These are phyloP conservation scores for Xylaria bambusicola DNA, from an alignment of 495 filamentous ascomycete genomes.

Conservation along the genomic window DNA sequence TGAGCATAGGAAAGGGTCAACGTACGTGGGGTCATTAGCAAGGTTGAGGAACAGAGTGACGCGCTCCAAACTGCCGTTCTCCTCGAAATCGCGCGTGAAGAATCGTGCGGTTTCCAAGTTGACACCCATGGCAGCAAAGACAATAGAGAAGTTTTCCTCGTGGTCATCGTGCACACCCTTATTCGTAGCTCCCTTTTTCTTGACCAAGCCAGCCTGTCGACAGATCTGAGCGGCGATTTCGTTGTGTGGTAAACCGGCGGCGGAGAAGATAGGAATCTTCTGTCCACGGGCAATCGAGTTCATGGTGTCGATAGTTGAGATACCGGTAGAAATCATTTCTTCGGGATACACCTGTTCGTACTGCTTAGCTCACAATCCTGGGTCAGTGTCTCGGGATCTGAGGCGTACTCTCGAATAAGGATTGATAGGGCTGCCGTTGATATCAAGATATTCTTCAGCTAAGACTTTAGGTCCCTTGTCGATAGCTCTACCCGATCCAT, in stretches of 20 bases:
- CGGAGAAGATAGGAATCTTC: conserved; percentile 99
- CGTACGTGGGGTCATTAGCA: conserved; percentile 97
- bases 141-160: conserved; percentile 99
- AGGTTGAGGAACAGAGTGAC: conserved; percentile 97
- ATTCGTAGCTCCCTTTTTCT: conserved; percentile 70
- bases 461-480: conserved; percentile 99
- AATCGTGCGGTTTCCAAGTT: conserved; percentile 99
- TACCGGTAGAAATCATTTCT: conserved; percentile 99
- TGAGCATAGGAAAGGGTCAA: conserved; percentile 1
- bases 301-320: conserved; percentile 99
- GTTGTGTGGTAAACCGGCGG: conserved; percentile 96
- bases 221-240: conserved; percentile 98
- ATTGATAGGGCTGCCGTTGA: conserved; percentile 99
- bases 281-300: conserved; percentile 99
- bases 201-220: conserved; percentile 91
- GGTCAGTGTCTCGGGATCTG: neutral
- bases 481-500: conserved; percentile 94
- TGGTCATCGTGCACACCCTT: conserved; percentile 97
- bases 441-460: conserved; percentile 96
- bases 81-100: conserved; percentile 98
- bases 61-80: conserved; percentile 98
- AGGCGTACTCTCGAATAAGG: conserved; percentile 85
- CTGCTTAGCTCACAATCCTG: conserved; percentile 20
- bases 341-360: conserved; percentile 83
- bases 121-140: conserved; percentile 99